Evolutionary conservation across 768 basidiomycete species (phyloP), one percentile per base, ranked within the genome.

Genomic region (Cystobasidium ongulense): DNA sequence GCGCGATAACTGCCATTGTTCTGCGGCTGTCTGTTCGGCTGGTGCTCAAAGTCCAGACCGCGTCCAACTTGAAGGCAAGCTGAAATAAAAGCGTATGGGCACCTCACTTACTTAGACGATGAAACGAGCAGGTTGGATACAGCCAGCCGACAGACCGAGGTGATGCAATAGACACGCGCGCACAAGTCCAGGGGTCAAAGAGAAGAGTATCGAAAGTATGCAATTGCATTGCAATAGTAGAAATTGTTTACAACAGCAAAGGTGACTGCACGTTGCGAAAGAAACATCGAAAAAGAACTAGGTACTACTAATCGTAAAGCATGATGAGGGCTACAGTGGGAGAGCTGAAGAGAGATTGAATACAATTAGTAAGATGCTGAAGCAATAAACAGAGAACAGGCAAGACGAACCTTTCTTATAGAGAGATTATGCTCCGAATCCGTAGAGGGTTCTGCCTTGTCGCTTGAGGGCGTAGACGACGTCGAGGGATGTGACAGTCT

Each of bases 391-490:
- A 4, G 57, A 23, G 7, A 54, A 7, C 25, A 59, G 29, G 33
- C 25, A 11, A 59, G 27, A 59, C 57, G 15, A 21, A 59, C 33
- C 57, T 29, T 29, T 29, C 29, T 27, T 41, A 67, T 18, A 50
- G 29, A 35, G n/a, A 21, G 52, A 35, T 59, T 59, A 71, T 71
- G 68, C 68, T 13, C 68, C 68, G 68, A 73, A 73, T 23, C 61
- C 71, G 82, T 87, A 86, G 75, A 87, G 84, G 71, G 85, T 85
- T 76, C 85, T 82, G 67, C 86, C 86, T 66, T 85, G 85, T 71
- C 86, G 81, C 83, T 87, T 86, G 78, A 86, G 83, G 23, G 86
- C 86, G 81, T 87, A 86, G 76, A 87, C 86, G 75, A 87, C 86
- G 78, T 87, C 86, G 79, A 87, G 85, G 29, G 86, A 85, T 15